Evolutionary conservation across 2,329 filamentous ascomycete species (phyloP).

Genomic region (Colletotrichum trifolii): DNA sequence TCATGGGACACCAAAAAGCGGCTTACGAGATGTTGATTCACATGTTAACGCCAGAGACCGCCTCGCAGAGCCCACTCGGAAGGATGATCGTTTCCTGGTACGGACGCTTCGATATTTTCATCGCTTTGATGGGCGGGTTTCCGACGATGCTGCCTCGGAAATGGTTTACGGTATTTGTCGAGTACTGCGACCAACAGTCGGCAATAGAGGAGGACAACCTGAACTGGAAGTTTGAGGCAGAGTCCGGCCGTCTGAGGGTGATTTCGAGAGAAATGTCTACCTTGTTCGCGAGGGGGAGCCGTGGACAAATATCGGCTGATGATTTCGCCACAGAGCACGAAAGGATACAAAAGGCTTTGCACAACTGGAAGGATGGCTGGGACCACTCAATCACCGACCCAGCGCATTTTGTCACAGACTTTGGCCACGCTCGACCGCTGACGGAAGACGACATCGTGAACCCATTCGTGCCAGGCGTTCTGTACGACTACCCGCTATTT

Average conservation of each 20-base stretch:
- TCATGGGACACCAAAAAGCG: conserved; percentile 92
- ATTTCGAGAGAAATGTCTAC: conserved; percentile 84
- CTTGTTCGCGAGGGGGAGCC: conserved; percentile 76
- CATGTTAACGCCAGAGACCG: conserved; percentile 80
- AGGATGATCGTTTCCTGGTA: conserved; percentile 90
- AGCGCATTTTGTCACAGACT: conserved; percentile 71
- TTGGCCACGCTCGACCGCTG: conserved; percentile 63
- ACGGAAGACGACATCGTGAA: conserved; percentile 76
- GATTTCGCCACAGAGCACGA: conserved; percentile 74
- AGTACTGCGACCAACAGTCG: conserved; percentile 71
- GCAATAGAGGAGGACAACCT: conserved; percentile 66
- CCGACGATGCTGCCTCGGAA: conserved; percentile 78
- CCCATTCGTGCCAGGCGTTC: conserved; percentile 74
- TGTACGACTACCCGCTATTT: conserved; percentile 79
- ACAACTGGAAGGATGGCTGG: conserved; percentile 65
- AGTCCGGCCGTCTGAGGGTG: conserved; percentile 73
- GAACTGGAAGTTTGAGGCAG: conserved; percentile 73
- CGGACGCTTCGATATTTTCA: conserved; percentile 85
- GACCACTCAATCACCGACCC: conserved; percentile 71
- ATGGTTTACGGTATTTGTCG: conserved; percentile 78
- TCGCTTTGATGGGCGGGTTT: conserved; percentile 84
- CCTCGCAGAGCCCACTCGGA: conserved; percentile 76
- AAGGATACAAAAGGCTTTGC: conserved; percentile 59
- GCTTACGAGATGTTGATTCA: conserved; percentile 83
- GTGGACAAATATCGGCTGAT: conserved; percentile 71